phyloP scores from a whole-genome alignment of 2,329 filamentous ascomycete species.

The Thielaviopsis populi region DNA sequence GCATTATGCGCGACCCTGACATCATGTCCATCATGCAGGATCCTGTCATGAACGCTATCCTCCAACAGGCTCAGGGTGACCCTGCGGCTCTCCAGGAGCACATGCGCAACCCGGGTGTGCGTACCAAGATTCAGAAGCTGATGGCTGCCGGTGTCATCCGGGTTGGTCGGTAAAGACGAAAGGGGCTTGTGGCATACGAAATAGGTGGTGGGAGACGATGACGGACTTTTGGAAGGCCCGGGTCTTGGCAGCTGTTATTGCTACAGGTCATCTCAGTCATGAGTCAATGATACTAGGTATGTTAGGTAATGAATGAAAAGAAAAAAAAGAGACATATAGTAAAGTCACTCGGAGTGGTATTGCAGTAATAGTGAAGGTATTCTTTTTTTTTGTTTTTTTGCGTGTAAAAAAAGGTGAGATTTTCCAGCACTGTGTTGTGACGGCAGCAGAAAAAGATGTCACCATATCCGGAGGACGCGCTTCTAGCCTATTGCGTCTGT shows the following conservation, averaged over 20 bases:
- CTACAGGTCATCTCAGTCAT: background rate
- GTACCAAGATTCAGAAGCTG: slow-evolving; percentile 84
- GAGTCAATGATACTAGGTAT: slow-evolving; percentile 5
- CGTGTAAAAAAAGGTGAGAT: too few species aligned
- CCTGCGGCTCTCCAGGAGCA: slow-evolving; percentile 89
- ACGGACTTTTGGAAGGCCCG: background rate
- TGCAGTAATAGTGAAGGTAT: background rate
- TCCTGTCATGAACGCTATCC: slow-evolving; percentile 92
- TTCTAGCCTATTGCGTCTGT: background rate
- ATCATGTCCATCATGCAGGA: slow-evolving; percentile 89
- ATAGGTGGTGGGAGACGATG: background rate
- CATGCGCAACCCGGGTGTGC: slow-evolving; percentile 81
- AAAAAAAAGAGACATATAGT: background rate
- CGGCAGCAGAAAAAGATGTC: too few species aligned
- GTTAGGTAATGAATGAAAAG: slow-evolving; percentile 3
- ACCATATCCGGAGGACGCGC: background rate
- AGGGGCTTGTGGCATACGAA: background rate
- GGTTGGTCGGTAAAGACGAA: slow-evolving; percentile 37
- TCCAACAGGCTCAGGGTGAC: slow-evolving; percentile 90
- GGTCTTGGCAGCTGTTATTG: background rate
- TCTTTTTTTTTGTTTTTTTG: too few species aligned
- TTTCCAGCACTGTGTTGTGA: too few species aligned
- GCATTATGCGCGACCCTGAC: slow-evolving; percentile 83
- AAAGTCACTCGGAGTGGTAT: background rate
- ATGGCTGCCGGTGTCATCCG: slow-evolving; percentile 86